Evolutionary conservation across 2,329 filamentous ascomycete genomes (phyloP), one percentile per base, ranked within the genome.

Genomic region (Dothistroma pini): DNA sequence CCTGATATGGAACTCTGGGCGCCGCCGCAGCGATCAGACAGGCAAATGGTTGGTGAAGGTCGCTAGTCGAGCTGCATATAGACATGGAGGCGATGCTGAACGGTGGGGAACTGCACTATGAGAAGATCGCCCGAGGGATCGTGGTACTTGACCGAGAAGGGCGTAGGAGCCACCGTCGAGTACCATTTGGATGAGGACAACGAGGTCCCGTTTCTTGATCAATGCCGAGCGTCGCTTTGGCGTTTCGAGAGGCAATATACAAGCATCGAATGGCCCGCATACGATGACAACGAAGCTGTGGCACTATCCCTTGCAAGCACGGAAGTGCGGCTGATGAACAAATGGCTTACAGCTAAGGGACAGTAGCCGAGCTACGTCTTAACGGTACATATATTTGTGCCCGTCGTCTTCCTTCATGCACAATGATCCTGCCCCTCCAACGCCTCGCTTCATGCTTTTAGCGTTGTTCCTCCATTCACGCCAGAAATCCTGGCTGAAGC

Each of bases 361-460:
- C 34, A 38, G 14, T 5, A n/a, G 14, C n/a, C 41, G 16, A n/a
- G 16, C 14, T 44, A 44, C 9, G 41, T 44, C 41, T 44, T n/a
- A 44, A 19, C 41, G n/a, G 41, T 44, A 44, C 16, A 44, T 44
- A 44, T 14, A 44, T 44, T 44, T 6, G 16, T 44, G 41, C 41
- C 41, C n/a, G 14, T 44, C 12, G n/a, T 44, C 41, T 29, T 29
- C 25, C 25, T 29, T 29, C 41, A 44, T 44, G 41, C 41, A 44
- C 14, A 4, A 44, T 22, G 14, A 16, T 34, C 47, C 48, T 60
- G 52, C 53, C 44, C 58, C 58, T 56, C 53, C 53, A 56, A 60
- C 58, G 58, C 58, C 58, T 22, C 53, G 58, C 58, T 60, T 34
- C 53, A 44, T 54, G 38, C n/a, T 16, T 25, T 31, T 60, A 25